A percentile compares a stretch with the other conserved stretches of the same genome.
Conservation (phyloP, 2,329 filamentous ascomycete genomes). For the Chaetomiaceae sp. region DNA sequence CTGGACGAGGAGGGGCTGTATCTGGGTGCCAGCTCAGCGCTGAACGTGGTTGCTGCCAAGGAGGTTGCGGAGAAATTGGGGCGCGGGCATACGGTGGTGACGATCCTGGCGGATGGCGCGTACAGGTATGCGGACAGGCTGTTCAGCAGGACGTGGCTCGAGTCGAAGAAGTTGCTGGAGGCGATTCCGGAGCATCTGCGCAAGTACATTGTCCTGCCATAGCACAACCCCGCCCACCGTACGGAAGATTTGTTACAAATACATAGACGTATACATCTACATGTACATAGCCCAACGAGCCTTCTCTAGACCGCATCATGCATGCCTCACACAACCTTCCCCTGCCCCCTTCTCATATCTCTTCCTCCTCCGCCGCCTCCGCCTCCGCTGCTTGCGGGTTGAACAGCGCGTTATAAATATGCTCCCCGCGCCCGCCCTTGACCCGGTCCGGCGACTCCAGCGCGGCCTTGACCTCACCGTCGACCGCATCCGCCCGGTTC, state of each 20-base stretch:
- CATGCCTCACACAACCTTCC: not conserved
- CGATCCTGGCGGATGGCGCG: constrained; percentile 91
- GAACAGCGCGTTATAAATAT: constrained; percentile 31
- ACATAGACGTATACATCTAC: constrained; percentile 16
- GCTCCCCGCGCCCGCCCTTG: constrained; percentile 17
- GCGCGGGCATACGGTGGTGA: constrained; percentile 84
- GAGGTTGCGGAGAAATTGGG: constrained; percentile 89
- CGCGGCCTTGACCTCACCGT: constrained; percentile 24
- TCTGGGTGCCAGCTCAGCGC: constrained; percentile 82
- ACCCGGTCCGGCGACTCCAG: not conserved
- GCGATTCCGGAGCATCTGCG: constrained; percentile 79
- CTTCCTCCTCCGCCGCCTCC: constrained; percentile 4
- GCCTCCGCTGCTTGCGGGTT: constrained; percentile 15
- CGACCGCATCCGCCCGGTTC: constrained; percentile 32
- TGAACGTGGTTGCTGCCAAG: constrained; percentile 94
- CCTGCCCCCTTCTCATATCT: not conserved
- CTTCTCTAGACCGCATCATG: not conserved
- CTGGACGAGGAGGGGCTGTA: constrained; percentile 95
- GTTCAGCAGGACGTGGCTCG: constrained; percentile 87
- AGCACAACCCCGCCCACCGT: constrained; percentile 15
- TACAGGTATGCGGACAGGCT: constrained; percentile 92
- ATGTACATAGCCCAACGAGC: constrained; percentile 1
- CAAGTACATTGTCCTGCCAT: constrained; percentile 92
- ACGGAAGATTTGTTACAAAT: constrained; percentile 12
- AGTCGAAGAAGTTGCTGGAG: constrained; percentile 72